Evolutionary conservation across 2,329 filamentous ascomycete genomes (phyloP), one percentile per base, ranked within the genome.

Genomic region (Acrodontium crateriforme): DNA sequence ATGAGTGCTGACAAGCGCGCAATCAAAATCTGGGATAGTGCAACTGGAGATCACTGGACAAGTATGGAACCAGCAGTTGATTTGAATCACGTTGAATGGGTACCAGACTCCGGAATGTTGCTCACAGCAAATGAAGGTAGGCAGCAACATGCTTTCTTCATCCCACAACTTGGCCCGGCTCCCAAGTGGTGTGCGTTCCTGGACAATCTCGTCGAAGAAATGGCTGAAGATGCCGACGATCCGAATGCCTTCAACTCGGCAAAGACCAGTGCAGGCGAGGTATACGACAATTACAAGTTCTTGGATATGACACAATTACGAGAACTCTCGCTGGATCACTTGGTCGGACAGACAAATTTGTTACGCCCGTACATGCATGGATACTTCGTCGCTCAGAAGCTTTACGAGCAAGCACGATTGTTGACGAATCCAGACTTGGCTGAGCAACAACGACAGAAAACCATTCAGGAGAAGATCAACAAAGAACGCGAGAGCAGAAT

Each of bases 251-350:
- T 58, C 42, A 56, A 54, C 22, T 48, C 54, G n/a, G 37, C 38
- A 6, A 73, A 29, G 11, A 43, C 78, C 49, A 39, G 42, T 11
- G 45, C 41, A 7, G 78, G 77, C 16, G 77, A 89, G 44, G 82
- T 89, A 7, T 98, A 98, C 62, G 89, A 98, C 58, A 95, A 98
- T 58, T 95, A 87, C 71, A 98, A 95, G 59, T 98, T 98, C 70
- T 65, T 98, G 49, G 93, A 87, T 2, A 56, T 83, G 36, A 74
- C 81, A 23, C 85, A 98, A 53, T 66, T 98, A 29, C 79, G 80
- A 44, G 72, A 77, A 18, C 69, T 98, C 40, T 91, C 82, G 51
- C 57, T 98, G 47, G 77, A 81, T 29, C 87, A 95, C 51, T 65
- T 98, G 25, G 69, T 98, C 32, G 87, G 87, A 40, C 85, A 83